Percentiles rank a stretch among this genome's conserved stretches.
These are phyloP conservation scores for Candida takata DNA, from an alignment of 805 yeast genomes.

Conservation along the genomic window DNA sequence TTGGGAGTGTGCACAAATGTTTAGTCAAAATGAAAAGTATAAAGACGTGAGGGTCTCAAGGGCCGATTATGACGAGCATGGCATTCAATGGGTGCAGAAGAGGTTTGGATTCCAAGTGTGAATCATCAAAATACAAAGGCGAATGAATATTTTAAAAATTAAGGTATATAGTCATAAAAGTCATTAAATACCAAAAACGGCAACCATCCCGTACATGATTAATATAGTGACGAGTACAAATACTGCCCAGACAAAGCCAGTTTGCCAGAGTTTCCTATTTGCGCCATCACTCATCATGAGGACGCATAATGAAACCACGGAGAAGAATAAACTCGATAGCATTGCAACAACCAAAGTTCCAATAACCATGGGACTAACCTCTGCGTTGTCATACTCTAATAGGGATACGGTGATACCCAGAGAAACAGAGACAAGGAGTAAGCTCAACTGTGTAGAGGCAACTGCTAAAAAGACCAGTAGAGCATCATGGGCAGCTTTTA, in stretches of 20 bases:
- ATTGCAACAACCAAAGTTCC: constrained; percentile 34
- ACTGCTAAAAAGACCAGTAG: constrained; percentile 39
- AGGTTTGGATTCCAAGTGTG: constrained; percentile 34
- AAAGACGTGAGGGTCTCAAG: constrained; percentile 56
- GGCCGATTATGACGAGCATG: constrained; percentile 83
- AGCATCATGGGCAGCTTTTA: constrained; percentile 30
- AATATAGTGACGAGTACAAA: constrained; percentile 33
- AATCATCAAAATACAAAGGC: background rate
- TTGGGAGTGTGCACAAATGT: constrained; percentile 49
- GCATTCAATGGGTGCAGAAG: constrained; percentile 41
- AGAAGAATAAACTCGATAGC: constrained; percentile 33
- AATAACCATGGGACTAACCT: constrained; percentile 21
- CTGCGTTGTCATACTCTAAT: constrained; percentile 16
- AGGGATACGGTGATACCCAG: constrained; percentile 34
- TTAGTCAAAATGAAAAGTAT: constrained; percentile 27
- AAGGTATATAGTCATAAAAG: background rate
- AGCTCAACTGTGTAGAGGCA: constrained; percentile 32
- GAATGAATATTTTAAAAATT: background rate
- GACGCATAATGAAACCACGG: constrained; percentile 39
- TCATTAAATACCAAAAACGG: constrained; percentile 22
- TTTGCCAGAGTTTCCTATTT: constrained; percentile 30
- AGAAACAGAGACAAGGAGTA: constrained; percentile 36
- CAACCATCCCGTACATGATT: constrained; percentile 38
- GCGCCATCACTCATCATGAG: constrained; percentile 32
- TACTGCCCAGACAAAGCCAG: constrained; percentile 34